Evolutionary conservation across 1,284 basidiomycete species (phyloP), one percentile per base, ranked within the genome.

Genomic region (Sanghuangporus sanghuang): DNA sequence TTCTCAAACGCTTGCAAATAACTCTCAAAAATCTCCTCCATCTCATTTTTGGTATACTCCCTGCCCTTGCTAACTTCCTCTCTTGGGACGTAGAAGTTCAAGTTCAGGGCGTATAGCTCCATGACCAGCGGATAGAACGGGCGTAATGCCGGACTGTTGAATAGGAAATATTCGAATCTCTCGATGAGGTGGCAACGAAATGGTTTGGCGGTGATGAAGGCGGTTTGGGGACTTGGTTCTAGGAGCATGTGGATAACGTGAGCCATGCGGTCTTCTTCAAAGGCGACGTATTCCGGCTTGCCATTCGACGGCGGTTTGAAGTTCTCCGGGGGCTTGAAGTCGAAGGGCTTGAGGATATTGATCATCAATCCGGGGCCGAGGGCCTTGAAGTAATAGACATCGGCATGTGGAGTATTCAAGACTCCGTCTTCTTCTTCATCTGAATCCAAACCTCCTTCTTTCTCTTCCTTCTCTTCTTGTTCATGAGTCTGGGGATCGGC

Each of bases 1-100:
- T 38, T 23, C n/a, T 60, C 48, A 49, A 60, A 60, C 32, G 58
- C 58, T 8, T 38, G 7, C 38, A 60, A 52, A 38, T 60, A 60
- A 32, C 58, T 48, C n/a, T 32, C 58, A 35, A 60, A 60, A 3
- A 49, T 49, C 8, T 52, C 48, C 23, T 60, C 58, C 16, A 60
- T 18, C 11, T 60, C 48, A 18, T 60, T 49, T 38, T 39, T 60
- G n/a, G 58, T 40, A 36, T 52, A 60, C 49, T 52, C 49, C 32
- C 35, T 50, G 27, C 27, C 27, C 5, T 4, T 52, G 44, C 44
- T 16, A n/a, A 46, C 21, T 46, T 46, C 16, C 5, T 14, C 44
- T 3, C 2, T 35, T 11, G 9, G 44, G 5, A 23, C 58, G 58
- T 39, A 52, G 36, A 52, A 60, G 23, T 52, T 21, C 4, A 18